Conservation (phyloP, 2,329 filamentous ascomycete genomes). For the Fusarium sp. region DNA sequence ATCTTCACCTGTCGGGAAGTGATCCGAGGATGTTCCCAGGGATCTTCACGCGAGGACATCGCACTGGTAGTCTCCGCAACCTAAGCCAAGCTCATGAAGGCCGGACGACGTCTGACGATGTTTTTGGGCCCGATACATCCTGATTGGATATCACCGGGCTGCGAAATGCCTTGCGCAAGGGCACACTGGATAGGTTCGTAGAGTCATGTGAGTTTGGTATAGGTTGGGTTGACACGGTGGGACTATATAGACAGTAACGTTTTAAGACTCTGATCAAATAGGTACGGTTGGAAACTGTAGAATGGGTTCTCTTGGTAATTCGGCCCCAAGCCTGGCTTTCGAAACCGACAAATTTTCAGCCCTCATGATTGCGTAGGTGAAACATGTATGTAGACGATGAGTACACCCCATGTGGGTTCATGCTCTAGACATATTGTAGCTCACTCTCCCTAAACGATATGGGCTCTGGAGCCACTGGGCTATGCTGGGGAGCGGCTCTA, state of each 20-base stretch:
- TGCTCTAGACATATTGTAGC: neutral
- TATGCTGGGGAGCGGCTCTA: neutral
- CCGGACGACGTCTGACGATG: slow-evolving; percentile 29
- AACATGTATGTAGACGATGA: neutral
- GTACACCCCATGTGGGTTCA: neutral
- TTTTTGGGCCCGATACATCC: slow-evolving; percentile 22
- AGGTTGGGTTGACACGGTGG: neutral
- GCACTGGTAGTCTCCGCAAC: slow-evolving; percentile 53
- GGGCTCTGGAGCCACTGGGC: neutral
- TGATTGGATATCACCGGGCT: neutral
- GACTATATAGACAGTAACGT: slow-evolving; percentile 1
- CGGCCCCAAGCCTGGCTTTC: neutral
- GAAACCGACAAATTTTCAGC: neutral
- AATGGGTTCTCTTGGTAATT: slow-evolving; percentile 1
- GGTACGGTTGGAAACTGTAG: slow-evolving; percentile 1
- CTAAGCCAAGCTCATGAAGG: slow-evolving; percentile 41
- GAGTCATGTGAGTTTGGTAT: neutral
- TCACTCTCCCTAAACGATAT: neutral
- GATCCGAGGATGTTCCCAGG: slow-evolving; percentile 78
- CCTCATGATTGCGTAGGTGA: neutral
- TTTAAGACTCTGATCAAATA: neutral
- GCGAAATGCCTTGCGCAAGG: neutral
- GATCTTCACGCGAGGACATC: slow-evolving; percentile 63
- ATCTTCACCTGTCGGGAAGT: slow-evolving; percentile 61
- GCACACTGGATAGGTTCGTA: neutral